phyloP scores from a whole-genome alignment of 164 flowering plant genomes.

The Platanus orientalis region DNA sequence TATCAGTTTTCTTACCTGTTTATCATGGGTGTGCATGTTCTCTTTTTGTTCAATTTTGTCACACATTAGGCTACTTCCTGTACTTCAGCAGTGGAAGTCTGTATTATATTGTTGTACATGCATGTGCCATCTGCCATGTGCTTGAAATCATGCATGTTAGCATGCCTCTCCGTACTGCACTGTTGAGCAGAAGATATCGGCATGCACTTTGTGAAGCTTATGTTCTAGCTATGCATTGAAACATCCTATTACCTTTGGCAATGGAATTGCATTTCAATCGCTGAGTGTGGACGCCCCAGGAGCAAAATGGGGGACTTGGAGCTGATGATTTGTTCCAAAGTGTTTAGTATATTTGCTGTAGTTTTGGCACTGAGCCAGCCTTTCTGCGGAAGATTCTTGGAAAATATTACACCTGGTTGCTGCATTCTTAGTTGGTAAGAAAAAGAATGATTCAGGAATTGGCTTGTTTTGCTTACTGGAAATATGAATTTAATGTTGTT shows the following conservation, averaged over 20 bases:
- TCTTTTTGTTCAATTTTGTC: background rate
- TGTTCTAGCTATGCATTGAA: conserved; percentile 20
- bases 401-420: conserved; percentile 50
- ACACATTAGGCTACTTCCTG: background rate
- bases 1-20: background rate
- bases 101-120: background rate
- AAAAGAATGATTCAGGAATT: conserved; percentile 18
- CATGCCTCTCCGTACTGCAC: conserved; percentile 24
- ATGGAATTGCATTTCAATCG: conserved; percentile 24
- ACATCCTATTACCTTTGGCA: conserved; percentile 19
- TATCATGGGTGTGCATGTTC: background rate
- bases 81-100: background rate
- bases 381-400: conserved; percentile 53
- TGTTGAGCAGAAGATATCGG: conserved; percentile 28
- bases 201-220: conserved; percentile 20
- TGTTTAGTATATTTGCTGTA: conserved; percentile 31
- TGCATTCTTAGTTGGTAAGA: conserved; percentile 48
- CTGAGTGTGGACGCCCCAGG: conserved; percentile 33
- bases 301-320: conserved; percentile 35
- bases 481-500: conserved; percentile 4
- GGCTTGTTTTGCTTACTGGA: conserved; percentile 12
- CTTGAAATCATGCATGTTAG: conserved; percentile 24
- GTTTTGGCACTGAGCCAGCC: conserved; percentile 42
- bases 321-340: conserved; percentile 37
- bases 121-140: conserved; percentile 14